Evolutionary conservation across 495 filamentous ascomycete genomes (phyloP).

Genomic region (Lasiosphaeris hirsuta): DNA sequence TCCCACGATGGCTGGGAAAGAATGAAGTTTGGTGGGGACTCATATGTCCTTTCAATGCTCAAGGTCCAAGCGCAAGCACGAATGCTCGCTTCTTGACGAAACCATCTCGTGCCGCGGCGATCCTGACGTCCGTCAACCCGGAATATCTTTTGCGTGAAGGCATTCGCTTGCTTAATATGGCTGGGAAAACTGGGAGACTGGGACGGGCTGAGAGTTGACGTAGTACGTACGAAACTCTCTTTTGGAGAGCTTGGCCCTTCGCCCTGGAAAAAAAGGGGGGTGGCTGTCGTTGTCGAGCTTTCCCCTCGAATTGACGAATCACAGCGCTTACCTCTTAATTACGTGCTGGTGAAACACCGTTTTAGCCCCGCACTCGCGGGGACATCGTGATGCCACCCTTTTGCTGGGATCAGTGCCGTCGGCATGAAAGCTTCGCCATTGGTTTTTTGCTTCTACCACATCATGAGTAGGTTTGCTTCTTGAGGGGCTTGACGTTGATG

Average conservation of each 20-base stretch:
- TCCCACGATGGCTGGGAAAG: too few relatives aligned
- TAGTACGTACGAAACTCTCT: too few relatives aligned
- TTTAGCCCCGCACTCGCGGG: slow-evolving; percentile 1
- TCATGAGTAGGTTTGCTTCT: not conserved
- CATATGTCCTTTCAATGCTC: slow-evolving; percentile 1
- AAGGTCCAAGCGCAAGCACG: slow-evolving; percentile 7
- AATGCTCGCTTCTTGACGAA: too few relatives aligned
- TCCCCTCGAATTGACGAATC: slow-evolving; percentile 14
- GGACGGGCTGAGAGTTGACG: too few relatives aligned
- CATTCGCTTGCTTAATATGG: slow-evolving; percentile 7
- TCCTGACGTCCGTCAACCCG: slow-evolving; percentile 1
- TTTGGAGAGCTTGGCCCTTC: too few relatives aligned
- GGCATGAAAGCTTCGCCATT: not conserved
- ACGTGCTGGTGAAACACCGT: slow-evolving; percentile 12
- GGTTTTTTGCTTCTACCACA: not conserved
- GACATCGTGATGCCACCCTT: slow-evolving; percentile 1
- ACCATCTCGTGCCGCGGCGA: slow-evolving; percentile 10
- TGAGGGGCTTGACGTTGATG: too few relatives aligned
- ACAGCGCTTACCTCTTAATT: not conserved
- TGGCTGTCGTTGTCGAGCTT: slow-evolving; percentile 4
- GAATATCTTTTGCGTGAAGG: not conserved
- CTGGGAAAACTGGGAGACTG: slow-evolving; percentile 1
- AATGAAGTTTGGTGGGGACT: not conserved
- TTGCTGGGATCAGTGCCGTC: not conserved
- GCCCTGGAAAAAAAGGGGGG: not conserved